These are phyloP conservation scores for Pulveroboletus sp. DNA, from an alignment of 768 basidiomycete species.

Conservation along the genomic window DNA sequence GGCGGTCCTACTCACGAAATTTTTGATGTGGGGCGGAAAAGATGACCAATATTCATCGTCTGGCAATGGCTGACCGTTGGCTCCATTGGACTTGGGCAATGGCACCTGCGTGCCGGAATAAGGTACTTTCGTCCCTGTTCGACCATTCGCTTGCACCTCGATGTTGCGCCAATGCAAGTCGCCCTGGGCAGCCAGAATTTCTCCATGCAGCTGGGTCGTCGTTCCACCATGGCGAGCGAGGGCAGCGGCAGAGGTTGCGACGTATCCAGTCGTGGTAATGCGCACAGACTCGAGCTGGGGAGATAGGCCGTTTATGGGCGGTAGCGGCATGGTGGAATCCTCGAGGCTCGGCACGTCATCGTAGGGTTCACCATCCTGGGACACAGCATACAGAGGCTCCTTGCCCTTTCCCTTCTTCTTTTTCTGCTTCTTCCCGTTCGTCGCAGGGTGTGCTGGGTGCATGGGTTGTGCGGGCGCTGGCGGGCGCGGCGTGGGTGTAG, in stretches of 20 bases:
- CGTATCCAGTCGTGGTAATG: slow-evolving; percentile 44
- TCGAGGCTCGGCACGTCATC: slow-evolving; percentile 27
- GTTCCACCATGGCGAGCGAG: slow-evolving; percentile 31
- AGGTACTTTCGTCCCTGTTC: slow-evolving; percentile 25
- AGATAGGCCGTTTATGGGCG: slow-evolving; percentile 36
- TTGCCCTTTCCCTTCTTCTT: slow-evolving; percentile 45
- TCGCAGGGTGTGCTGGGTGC: slow-evolving; percentile 6
- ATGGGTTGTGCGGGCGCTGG: slow-evolving; percentile 7
- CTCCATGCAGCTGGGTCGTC: slow-evolving; percentile 48
- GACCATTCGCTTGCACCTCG: slow-evolving; percentile 27
- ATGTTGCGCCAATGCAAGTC: slow-evolving; percentile 53
- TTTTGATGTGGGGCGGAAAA: slow-evolving; percentile 64
- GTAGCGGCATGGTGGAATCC: slow-evolving; percentile 15
- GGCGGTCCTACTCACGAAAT: slow-evolving; percentile 52
- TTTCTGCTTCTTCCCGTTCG: slow-evolving; percentile 40
- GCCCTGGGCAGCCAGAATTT: slow-evolving; percentile 57
- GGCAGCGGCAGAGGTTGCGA: slow-evolving; percentile 35
- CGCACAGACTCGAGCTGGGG: slow-evolving; percentile 49
- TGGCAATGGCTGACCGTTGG: slow-evolving; percentile 24
- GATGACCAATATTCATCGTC: slow-evolving; percentile 72
- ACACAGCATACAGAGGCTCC: slow-evolving; percentile 14
- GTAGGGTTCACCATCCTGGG: slow-evolving; percentile 15
- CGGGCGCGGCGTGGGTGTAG: slow-evolving; percentile 5
- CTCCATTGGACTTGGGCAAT: slow-evolving; percentile 23
- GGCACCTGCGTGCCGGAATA: slow-evolving; percentile 14